Evolutionary conservation across 306 rosid genomes (phyloP).

Genomic region (Pyrus communis): DNA sequence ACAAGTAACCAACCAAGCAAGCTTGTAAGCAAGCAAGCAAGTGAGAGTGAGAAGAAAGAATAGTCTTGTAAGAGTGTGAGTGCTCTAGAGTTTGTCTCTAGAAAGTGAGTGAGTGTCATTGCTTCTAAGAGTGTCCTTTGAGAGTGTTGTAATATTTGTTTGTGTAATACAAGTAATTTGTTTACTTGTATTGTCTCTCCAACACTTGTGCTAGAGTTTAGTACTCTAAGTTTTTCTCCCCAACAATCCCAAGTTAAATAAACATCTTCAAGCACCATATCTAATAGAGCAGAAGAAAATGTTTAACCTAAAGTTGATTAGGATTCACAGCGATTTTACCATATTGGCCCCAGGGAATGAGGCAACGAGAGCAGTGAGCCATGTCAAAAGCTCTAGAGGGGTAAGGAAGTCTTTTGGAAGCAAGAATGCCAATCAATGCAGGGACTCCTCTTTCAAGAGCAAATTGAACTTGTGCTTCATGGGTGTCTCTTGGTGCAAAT

Average conservation of each 20-base stretch:
- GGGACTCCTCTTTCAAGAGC: constrained; percentile 98
- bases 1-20: too few species aligned
- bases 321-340: constrained; percentile 30
- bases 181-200: too few species aligned
- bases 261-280: background rate
- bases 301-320: background rate
- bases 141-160: too few species aligned
- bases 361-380: constrained; percentile 99
- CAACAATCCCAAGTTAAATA: background rate
- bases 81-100: too few species aligned
- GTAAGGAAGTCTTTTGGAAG: constrained; percentile 84
- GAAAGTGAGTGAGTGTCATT: too few species aligned
- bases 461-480: constrained; percentile 91
- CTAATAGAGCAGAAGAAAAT: background rate
- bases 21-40: too few species aligned
- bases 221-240: too few species aligned
- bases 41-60: too few species aligned
- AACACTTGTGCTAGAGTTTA: too few species aligned
- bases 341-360: constrained; percentile 79
- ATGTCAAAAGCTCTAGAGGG: constrained; percentile 94
- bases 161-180: too few species aligned
- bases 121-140: too few species aligned
- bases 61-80: too few species aligned
- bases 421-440: constrained; percentile 83
- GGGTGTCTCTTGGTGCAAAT: constrained; percentile 93